Evolutionary conservation across 1,139 yeast genomes (phyloP), one percentile per base, ranked within the genome.

Genomic region (Diutina ranongensis): DNA sequence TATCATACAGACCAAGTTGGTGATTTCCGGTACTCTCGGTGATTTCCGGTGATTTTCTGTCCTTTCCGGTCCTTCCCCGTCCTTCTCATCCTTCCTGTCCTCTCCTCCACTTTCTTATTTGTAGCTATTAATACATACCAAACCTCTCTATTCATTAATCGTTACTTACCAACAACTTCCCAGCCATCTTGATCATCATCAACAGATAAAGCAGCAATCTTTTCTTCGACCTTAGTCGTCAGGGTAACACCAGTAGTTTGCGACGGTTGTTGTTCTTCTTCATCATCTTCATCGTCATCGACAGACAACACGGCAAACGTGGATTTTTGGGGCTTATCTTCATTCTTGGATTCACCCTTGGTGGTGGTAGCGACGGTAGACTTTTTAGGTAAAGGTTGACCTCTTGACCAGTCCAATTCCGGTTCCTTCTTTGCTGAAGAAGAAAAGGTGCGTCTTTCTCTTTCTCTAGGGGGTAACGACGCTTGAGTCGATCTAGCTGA

Each of bases 251-350:
- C 40, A 34, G 25, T 35, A n/a, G 31, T 40, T 28, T 47, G 44
- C 38, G 51, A 58, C 46, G 51, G 55, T 22, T 58, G 63, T 44
- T 62, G 68, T 46, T 57, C 67, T 45, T 64, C 73, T 46, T 77
- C 83, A 4, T 77, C 84, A 19, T 80, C 87, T 33, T 75, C 84
- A 13, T 62, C 71, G 38, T 59, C 67, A 46, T 82, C 89, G 48
- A 71, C 67, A 46, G 77, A 71, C 61, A 87, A 72, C 36, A 85
- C 86, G 51, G 80, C 76, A 59, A 72, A 87, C 25, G 74, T 63
- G 16, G 87, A 78, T 60, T 76, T 74, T 57, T 74, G 74, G 46
- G 74, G 72, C 34, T 31, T 31, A 12, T 28, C 44, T 7, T 40
- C 44, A 51, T 56, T 60, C 50, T 58, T 56, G 35, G 57, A 62